phyloP scores from a whole-genome alignment of 306 rosid genomes.

The Castanea crenata region DNA sequence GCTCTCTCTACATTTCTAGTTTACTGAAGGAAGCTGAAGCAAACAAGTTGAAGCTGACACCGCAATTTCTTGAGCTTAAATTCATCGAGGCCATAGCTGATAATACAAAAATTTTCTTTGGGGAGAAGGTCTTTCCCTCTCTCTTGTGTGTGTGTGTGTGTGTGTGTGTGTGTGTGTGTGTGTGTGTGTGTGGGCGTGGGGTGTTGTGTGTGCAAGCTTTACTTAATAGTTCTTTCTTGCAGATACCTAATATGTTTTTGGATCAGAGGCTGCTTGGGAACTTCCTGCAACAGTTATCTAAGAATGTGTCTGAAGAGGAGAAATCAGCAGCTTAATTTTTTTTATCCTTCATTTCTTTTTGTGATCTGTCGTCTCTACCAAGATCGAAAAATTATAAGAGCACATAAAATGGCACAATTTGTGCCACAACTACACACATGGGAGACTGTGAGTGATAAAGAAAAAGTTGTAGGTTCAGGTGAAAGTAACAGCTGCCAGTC shows the following conservation, averaged over 20 bases:
- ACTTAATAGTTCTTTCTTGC: slow-evolving; percentile 27
- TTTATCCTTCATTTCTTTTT: no score
- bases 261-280: slow-evolving; percentile 89
- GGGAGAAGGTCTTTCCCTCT: slow-evolving; percentile 67
- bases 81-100: slow-evolving; percentile 81
- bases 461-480: no score
- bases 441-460: no score
- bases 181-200: no score
- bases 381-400: no score
- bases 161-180: no score
- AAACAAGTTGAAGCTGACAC: slow-evolving; percentile 89
- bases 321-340: slow-evolving; percentile 23
- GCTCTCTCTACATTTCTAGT: slow-evolving; percentile 31
- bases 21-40: slow-evolving; percentile 86
- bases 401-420: no score
- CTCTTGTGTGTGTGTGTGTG: neutral
- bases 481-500: no score
- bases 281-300: slow-evolving; percentile 53
- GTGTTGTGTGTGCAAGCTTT: slow-evolving; percentile 7
- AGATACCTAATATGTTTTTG: slow-evolving; percentile 81
- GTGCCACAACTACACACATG: no score
- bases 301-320: slow-evolving; percentile 5
- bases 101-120: slow-evolving; percentile 91
- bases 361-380: no score
- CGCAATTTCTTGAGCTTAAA: slow-evolving; percentile 82